Percentiles rank a stretch among this genome's conserved stretches.
Evolutionary conservation across 257 asterid species (phyloP).

Genomic region (Scutellaria baicalensis): DNA sequence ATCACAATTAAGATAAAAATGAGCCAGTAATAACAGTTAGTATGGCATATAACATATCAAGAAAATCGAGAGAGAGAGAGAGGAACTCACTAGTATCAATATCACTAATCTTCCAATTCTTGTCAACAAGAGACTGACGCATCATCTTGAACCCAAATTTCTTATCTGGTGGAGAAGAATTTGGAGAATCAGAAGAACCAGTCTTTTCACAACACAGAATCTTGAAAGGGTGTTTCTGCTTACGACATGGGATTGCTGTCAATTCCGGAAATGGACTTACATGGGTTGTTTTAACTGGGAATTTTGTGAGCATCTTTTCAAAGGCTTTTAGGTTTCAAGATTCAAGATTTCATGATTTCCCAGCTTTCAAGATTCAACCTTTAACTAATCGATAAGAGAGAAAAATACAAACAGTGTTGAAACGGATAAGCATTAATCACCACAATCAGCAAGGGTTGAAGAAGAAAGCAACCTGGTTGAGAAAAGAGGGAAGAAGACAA

Average conservation of each 20-base stretch:
- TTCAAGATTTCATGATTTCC: constrained; percentile 12
- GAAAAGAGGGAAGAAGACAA: constrained; percentile 1
- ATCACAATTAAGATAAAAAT: background rate
- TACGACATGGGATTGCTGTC: constrained; percentile 17
- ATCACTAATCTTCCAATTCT: constrained; percentile 66
- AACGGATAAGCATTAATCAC: background rate
- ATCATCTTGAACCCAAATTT: constrained; percentile 54
- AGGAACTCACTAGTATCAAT: constrained; percentile 60
- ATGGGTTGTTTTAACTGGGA: constrained; percentile 28
- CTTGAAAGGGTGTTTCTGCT: constrained; percentile 31
- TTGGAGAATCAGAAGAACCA: constrained; percentile 40
- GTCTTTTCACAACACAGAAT: constrained; percentile 49
- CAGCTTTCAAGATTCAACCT: background rate
- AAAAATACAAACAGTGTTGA: background rate
- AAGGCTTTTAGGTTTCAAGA: background rate
- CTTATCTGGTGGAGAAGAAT: constrained; percentile 22
- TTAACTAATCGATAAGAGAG: background rate
- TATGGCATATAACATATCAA: background rate
- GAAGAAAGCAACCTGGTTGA: background rate
- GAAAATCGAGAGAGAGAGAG: background rate
- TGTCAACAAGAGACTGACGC: constrained; percentile 46
- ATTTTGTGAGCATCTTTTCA: constrained; percentile 45
- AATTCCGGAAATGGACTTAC: constrained; percentile 23
- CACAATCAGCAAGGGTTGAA: background rate
- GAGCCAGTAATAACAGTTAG: background rate